Evolutionary conservation across 257 asterid genomes (phyloP).

Genomic region (Gentiana macrophylla): DNA sequence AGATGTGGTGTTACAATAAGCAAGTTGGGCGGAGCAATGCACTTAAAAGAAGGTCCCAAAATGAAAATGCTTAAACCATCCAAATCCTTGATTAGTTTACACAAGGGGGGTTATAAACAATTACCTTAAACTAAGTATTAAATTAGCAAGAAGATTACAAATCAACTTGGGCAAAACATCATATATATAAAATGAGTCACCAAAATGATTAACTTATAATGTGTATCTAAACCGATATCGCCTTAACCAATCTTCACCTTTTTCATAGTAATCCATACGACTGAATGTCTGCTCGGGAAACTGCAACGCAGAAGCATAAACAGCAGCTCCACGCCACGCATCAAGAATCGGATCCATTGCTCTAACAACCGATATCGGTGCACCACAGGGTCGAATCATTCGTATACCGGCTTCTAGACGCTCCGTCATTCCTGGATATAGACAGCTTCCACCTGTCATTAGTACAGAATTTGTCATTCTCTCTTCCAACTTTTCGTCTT

Average conservation of each 20-base stretch:
- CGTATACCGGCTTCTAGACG: slow-evolving; percentile 80
- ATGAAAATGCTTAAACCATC: too few species aligned
- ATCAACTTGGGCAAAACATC: too few species aligned
- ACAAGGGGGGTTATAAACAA: too few species aligned
- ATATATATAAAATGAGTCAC: too few species aligned
- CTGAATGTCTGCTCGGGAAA: slow-evolving; percentile 68
- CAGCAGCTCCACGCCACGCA: slow-evolving; percentile 96
- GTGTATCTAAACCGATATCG: slow-evolving; percentile 49
- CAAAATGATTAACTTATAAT: slow-evolving; percentile 16
- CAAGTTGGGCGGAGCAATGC: too few species aligned
- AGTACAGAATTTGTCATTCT: slow-evolving; percentile 65
- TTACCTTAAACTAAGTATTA: too few species aligned
- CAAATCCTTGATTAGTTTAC: too few species aligned
- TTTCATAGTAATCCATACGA: slow-evolving; percentile 75
- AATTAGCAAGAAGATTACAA: too few species aligned
- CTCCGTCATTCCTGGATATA: slow-evolving; percentile 65
- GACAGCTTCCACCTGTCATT: slow-evolving; percentile 88
- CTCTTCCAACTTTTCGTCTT: slow-evolving; percentile 35
- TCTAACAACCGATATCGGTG: slow-evolving; percentile 47
- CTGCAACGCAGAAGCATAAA: slow-evolving; percentile 45
- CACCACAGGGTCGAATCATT: slow-evolving; percentile 73
- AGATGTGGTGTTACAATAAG: too few species aligned
- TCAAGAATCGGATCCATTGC: slow-evolving; percentile 69
- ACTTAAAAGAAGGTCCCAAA: too few species aligned
- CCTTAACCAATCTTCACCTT: slow-evolving; percentile 88